Base-by-base conservation (phyloP, 495 filamentous ascomycete genomes). In the Podospora sp. region DNA sequence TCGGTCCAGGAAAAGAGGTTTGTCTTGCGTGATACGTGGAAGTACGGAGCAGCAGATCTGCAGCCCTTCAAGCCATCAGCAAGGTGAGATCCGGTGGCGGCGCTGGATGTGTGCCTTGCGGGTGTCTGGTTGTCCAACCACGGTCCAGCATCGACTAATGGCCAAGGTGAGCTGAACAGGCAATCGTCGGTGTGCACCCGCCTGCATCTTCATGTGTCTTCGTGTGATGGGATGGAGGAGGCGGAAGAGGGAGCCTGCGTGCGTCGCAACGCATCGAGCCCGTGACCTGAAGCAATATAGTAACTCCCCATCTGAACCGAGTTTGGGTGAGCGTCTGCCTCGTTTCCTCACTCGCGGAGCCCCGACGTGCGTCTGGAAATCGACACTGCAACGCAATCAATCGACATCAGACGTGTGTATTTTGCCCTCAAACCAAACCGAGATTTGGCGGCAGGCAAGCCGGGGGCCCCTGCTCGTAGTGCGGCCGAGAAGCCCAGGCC, bases 171-270 rank as follows among this genome's bases (percentile, higher is more conserved):
- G 60, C 29, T 21, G 21, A 9, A 57, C 53, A 57, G 61, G n/a
- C 29, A 49, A 16, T 36, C 53, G 50, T 65, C 50, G 63, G 62
- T 69, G 67, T 69, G 67, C 40, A 40, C 27, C 58, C 57, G 61
- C 58, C 33, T 69, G 63, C 67, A 57, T 69, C 53, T 21, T 57
- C 20, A 18, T 24, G 22, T 57, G 7, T 22, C 25, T 60, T 7
- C 56, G 11, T 60, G 52, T 55, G 52, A 55, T 22, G 52, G 24
- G 52, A 55, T 55, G 52, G 7, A 26, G 24, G 7, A 26, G 21
- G n/a, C 20, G 52, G 52, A n/a, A 55, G 52, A 55, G 21, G 52
- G 52, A 55, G 52, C 21, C 52, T 26, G 52, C 20, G 9, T 8
- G 59, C 59, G 59, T 62, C 35, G 59, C 59, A 62, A 40, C 36